Conservation (phyloP, 257 asterid species). For the Forsythia viridissima region DNA sequence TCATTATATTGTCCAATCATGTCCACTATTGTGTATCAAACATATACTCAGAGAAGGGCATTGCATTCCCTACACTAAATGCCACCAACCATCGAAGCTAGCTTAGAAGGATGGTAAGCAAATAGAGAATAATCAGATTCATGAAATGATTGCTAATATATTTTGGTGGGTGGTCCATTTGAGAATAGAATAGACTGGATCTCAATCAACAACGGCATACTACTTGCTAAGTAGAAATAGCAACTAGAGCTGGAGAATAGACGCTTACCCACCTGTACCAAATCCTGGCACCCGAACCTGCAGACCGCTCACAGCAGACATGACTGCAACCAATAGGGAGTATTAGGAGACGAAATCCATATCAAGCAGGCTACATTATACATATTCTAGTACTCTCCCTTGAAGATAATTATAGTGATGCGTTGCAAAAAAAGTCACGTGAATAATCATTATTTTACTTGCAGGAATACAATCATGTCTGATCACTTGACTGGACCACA, state of each 20-base stretch:
- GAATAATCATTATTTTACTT: background rate
- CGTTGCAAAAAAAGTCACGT: background rate
- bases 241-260: background rate
- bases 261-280: constrained; percentile 59
- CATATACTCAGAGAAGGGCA: too few species aligned
- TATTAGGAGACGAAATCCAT: constrained; percentile 17
- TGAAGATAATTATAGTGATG: background rate
- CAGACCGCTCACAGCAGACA: constrained; percentile 97
- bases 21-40: background rate
- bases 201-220: background rate
- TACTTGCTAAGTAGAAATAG: background rate
- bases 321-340: constrained; percentile 55
- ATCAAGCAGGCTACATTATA: background rate
- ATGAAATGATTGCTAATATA: background rate
- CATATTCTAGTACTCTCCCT: background rate
- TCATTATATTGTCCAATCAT: background rate
- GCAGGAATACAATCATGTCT: background rate
- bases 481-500: background rate
- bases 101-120: background rate
- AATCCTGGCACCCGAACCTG: constrained; percentile 84
- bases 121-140: background rate
- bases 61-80: background rate
- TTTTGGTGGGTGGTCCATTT: background rate
- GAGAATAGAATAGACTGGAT: background rate
- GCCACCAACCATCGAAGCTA: background rate